Evolutionary conservation across 169 alveolate genomes (phyloP).

Genomic region (Plasmodium malariae): DNA sequence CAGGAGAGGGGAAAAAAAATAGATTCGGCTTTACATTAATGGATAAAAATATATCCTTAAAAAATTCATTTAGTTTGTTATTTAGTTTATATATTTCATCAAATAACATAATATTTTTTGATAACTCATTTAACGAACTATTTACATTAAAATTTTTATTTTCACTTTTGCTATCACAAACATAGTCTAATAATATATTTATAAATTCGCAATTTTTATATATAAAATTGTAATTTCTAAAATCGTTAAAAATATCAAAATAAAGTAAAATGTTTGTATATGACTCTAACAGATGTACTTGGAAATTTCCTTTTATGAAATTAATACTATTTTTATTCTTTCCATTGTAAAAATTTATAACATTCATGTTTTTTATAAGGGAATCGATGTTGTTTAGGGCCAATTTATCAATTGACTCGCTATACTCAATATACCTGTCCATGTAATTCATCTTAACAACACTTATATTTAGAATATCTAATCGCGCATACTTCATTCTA

Average conservation of each 20-base stretch:
- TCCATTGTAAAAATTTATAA: constrained; percentile 50
- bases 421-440: constrained; percentile 38
- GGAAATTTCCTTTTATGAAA: constrained; percentile 57
- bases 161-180: constrained; percentile 22
- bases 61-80: constrained; percentile 47
- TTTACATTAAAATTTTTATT: constrained; percentile 12
- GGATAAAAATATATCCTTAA: constrained; percentile 33
- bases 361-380: constrained; percentile 47
- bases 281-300: constrained; percentile 58
- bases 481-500: no score
- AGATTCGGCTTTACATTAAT: constrained; percentile 33
- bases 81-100: constrained; percentile 42
- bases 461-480: constrained; percentile 27
- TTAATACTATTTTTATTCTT: constrained; percentile 32
- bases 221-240: constrained; percentile 59
- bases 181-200: constrained; percentile 25
- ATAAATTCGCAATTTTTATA: constrained; percentile 68
- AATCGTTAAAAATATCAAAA: constrained; percentile 62
- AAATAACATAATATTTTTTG: constrained; percentile 45
- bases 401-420: constrained; percentile 36
- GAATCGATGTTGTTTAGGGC: constrained; percentile 41
- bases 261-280: constrained; percentile 50
- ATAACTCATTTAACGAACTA: constrained; percentile 33
- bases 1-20: constrained; percentile 54
- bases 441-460: constrained; percentile 53